Evolutionary conservation across 108 stramenopile genomes (phyloP).

Genomic region (Skeletonema costatum): DNA sequence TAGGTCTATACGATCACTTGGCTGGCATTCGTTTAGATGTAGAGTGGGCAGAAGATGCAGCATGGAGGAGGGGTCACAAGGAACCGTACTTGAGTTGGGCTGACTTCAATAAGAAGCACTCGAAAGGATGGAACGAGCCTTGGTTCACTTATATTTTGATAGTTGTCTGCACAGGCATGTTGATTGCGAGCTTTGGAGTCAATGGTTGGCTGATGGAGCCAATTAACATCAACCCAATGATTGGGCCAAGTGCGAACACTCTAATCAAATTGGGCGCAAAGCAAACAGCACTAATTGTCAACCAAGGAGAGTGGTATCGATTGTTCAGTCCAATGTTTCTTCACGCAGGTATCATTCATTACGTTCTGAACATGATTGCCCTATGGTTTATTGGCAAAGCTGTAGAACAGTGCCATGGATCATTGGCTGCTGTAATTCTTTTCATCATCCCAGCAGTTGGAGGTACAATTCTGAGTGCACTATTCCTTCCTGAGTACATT

Average conservation of each 20-base stretch:
- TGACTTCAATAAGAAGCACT: constrained; percentile 70
- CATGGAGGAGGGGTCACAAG: constrained; percentile 68
- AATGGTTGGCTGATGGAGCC: constrained; percentile 87
- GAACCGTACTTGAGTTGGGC: constrained; percentile 78
- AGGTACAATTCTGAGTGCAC: constrained; percentile 87
- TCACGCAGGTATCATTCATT: constrained; percentile 95
- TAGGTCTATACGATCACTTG: constrained; percentile 81
- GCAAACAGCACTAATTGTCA: constrained; percentile 80
- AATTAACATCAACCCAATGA: constrained; percentile 85
- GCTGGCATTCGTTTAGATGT: constrained; percentile 74
- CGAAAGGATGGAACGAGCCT: constrained; percentile 61
- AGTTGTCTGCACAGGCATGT: constrained; percentile 59
- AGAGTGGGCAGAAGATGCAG: constrained; percentile 89
- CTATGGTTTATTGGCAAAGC: constrained; percentile 88
- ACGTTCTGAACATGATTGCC: constrained; percentile 91
- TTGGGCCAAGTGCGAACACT: constrained; percentile 87
- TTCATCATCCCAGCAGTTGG: constrained; percentile 88
- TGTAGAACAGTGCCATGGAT: constrained; percentile 90
- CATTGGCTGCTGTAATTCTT: constrained; percentile 58
- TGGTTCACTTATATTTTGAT: constrained; percentile 75
- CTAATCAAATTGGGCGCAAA: constrained; percentile 88
- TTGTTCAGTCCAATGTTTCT: constrained; percentile 90
- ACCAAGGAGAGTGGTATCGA: constrained; percentile 86
- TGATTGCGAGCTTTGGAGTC: constrained; percentile 64
- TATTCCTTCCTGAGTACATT: constrained; percentile 90